Conservation (phyloP, 2,329 filamentous ascomycete genomes). For the Hymenoscyphus linearis region DNA sequence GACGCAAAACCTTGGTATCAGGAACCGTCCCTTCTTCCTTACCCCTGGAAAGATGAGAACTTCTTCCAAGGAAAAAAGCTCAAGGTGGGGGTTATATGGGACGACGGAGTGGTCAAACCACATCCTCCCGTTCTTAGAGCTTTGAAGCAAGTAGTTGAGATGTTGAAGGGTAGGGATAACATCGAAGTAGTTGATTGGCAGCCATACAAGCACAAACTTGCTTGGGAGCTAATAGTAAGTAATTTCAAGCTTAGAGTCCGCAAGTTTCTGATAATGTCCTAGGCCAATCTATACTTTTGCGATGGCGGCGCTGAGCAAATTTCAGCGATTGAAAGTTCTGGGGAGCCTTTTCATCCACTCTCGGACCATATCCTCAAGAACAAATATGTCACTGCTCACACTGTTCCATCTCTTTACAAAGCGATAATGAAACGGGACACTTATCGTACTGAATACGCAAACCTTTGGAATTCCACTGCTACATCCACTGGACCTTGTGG, state of each 20-base stretch:
- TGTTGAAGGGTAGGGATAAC: conserved; percentile 40
- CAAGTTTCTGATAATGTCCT: background rate
- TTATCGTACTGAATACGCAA: conserved; percentile 20
- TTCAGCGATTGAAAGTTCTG: conserved; percentile 44
- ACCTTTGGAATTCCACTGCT: conserved; percentile 26
- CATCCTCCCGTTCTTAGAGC: conserved; percentile 56
- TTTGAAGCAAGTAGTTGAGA: conserved; percentile 47
- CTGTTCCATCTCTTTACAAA: conserved; percentile 38
- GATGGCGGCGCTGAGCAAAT: conserved; percentile 54
- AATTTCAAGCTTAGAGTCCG: conserved; percentile 4
- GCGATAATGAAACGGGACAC: conserved; percentile 38
- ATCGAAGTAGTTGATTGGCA: conserved; percentile 53
- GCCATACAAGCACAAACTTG: conserved; percentile 46
- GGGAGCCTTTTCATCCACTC: conserved; percentile 54
- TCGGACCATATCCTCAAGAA: conserved; percentile 53
- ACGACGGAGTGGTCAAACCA: conserved; percentile 54
- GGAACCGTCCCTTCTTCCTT: conserved; percentile 47
- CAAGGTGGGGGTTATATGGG: conserved; percentile 55
- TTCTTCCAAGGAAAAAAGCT: conserved; percentile 39
- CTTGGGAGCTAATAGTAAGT: conserved; percentile 43
- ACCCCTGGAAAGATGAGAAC: conserved; percentile 43
- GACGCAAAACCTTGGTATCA: conserved; percentile 44
- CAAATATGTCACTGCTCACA: conserved; percentile 38
- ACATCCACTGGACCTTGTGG: conserved; percentile 29
- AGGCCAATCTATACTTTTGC: conserved; percentile 44